Conservation (phyloP, 441 rosid genomes). For the Adansonia grandidieri region DNA sequence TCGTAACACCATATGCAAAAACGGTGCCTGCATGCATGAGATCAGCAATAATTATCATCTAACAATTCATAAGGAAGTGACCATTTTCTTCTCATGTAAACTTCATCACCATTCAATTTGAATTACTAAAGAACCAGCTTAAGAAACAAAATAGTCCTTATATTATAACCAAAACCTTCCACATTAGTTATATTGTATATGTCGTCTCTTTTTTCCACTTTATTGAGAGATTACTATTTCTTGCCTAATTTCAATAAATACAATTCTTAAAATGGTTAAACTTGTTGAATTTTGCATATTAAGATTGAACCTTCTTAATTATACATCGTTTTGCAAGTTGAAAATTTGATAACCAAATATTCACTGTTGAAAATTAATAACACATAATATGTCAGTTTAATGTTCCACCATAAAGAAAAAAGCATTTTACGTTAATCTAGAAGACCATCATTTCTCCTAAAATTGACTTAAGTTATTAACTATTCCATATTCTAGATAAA, state of each 20-base stretch:
- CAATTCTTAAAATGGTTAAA: slow-evolving; percentile 1
- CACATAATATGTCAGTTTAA: background rate
- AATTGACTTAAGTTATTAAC: background rate
- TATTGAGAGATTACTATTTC: background rate
- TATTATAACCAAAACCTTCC: slow-evolving; percentile 10
- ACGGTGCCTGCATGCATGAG: slow-evolving; percentile 71
- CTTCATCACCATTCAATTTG: background rate
- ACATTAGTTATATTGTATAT: background rate
- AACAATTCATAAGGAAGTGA: background rate
- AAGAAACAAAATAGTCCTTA: slow-evolving; percentile 6
- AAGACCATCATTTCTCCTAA: background rate
- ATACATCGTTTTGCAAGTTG: slow-evolving; percentile 1
- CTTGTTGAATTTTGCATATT: background rate
- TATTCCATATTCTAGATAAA: background rate
- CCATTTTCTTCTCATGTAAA: slow-evolving; percentile 12
- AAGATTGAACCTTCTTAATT: background rate
- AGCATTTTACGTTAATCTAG: background rate
- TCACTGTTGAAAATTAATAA: background rate
- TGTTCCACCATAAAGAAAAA: background rate
- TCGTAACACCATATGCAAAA: slow-evolving; percentile 88
- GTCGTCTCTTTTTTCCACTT: background rate
- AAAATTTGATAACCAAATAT: background rate
- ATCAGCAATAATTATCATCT: slow-evolving; percentile 25
- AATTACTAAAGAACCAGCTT: background rate
- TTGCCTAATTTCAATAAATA: slow-evolving; percentile 1